Evolutionary conservation across 2,329 filamentous ascomycete genomes (phyloP), one percentile per base, ranked within the genome.

Genomic region (Trichoderma atrobrunneum): DNA sequence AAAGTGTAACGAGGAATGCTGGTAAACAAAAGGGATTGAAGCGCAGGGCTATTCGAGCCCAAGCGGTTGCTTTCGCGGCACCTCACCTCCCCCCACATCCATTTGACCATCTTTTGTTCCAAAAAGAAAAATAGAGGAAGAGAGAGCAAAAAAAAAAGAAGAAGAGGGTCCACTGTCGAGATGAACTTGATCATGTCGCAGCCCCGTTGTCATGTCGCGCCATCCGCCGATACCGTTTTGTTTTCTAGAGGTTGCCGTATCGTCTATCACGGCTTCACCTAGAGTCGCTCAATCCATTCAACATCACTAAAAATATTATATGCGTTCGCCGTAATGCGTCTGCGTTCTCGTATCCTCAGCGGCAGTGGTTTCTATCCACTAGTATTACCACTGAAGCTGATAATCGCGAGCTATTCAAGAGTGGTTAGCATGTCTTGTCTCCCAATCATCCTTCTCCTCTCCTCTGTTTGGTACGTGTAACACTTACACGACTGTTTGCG

Each of bases 401-500:
- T 87, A 43, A 87, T 81, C 39, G 85, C 85, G 75, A 87, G 83
- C 85, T 85, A 70, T 30, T 43, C 24, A 21, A 63, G 48, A 63
- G 5, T 7, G 21, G 43, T 73, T 51, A 64, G 70, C 5, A 32
- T 21, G 39, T 18, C 8, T 24, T 36, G 8, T 16, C 6, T 26
- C 21, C 30, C 2, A 36, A 24, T 18, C 8, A n/a, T 7, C 26
- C 14, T 14, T 24, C 8, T n/a, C 57, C 28, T 28, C 18, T 34
- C n/a, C 48, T 6, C 12, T 70, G n/a, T 62, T 26, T 21, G 39
- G n/a, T n/a, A 60, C 7, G 21, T 16, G 26, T 54, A 12, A 43
- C 30, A 85, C 88, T 79, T 84, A 91, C 89, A 78, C 87, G 82
- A 76, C 86, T 90, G 76, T 90, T 90, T 7, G 87, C 86, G 18